Base-by-base conservation (phyloP, 176 grass and related monocot species). In the Bonia amplexicaulis region DNA sequence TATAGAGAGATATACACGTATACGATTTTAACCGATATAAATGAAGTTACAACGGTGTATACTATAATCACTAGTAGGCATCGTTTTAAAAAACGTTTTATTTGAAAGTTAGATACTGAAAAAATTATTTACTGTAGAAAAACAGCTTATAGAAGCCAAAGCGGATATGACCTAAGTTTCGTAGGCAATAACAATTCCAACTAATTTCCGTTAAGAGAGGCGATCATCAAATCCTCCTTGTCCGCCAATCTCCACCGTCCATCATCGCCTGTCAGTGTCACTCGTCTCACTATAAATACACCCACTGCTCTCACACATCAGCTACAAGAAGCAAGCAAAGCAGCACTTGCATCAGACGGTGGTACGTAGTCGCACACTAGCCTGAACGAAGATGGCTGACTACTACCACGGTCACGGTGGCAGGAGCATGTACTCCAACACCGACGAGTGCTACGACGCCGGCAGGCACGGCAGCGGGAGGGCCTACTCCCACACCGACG, bases 401-500 rank as follows among this genome's bases (percentile, higher is more conserved):
- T 85, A 71, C 83, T 53, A 73, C 66, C 7, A 42, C 80, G 80
- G 74, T 2, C 42, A 35, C 14, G 71, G 58, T 6, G 47, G 87
- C 25, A 48, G 72, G 72, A 17, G 26, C 69, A 68, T 85, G 80
- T 80, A 90, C 79, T 58, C 88, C 25, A 58, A 16, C 73, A 86
- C 78, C 7, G 26, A 90, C 73, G 83, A 78, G 17, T 45, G 45
- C 66, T 88, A 78, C 71, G 77, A 89, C 33, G 33, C 12, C 6
- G 52, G 70, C 62, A 52, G 64, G 82, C 57, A 71, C 25, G 66
- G 74, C 20, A 11, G 58, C 58, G 10, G 66, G 72, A 63, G 66
- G 72, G 31, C 13, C 9, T 77, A 90, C 78, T 77, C 88, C 44
- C 39, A 77, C 78, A 78, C 71, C 39, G 88, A 86, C 78, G 72